These are phyloP conservation scores for Pythium scleroteichum DNA, from an alignment of 352 stramenopile species.

Conservation along the genomic window DNA sequence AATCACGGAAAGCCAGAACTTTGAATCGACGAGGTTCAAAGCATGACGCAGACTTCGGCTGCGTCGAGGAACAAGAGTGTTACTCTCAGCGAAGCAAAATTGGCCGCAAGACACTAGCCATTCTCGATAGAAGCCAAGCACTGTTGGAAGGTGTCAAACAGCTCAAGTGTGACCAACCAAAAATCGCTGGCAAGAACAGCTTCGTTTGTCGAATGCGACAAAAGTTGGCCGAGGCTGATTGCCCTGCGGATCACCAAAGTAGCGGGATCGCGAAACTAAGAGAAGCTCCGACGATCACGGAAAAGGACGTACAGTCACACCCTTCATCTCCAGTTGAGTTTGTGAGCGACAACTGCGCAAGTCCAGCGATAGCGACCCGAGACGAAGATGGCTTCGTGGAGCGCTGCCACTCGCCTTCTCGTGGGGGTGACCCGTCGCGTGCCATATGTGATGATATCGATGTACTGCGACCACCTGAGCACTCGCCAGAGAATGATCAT, in stretches of 20 bases:
- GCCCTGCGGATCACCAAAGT: too few species aligned
- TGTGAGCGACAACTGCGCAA: not conserved
- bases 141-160: slow-evolving; percentile 40
- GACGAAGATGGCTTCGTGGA: too few species aligned
- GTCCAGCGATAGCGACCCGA: too few species aligned
- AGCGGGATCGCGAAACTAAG: too few species aligned
- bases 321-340: not conserved
- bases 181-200: not conserved
- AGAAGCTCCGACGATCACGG: too few species aligned
- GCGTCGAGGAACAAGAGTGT: slow-evolving; percentile 38
- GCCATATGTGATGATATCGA: slow-evolving; percentile 38
- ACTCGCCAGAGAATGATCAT: slow-evolving; percentile 59
- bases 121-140: slow-evolving; percentile 48
- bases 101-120: slow-evolving; percentile 50
- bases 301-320: too few species aligned
- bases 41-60: too few species aligned
- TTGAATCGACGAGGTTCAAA: too few species aligned
- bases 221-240: slow-evolving; percentile 5
- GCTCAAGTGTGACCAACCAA: not conserved
- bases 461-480: slow-evolving; percentile 48
- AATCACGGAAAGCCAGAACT: too few species aligned
- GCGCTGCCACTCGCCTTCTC: not conserved
- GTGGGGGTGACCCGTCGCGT: not conserved
- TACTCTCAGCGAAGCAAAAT: slow-evolving; percentile 44
- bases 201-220: slow-evolving; percentile 25